These are phyloP conservation scores for Epithemia pelagica DNA, from an alignment of 108 stramenopile species.

Conservation along the genomic window DNA sequence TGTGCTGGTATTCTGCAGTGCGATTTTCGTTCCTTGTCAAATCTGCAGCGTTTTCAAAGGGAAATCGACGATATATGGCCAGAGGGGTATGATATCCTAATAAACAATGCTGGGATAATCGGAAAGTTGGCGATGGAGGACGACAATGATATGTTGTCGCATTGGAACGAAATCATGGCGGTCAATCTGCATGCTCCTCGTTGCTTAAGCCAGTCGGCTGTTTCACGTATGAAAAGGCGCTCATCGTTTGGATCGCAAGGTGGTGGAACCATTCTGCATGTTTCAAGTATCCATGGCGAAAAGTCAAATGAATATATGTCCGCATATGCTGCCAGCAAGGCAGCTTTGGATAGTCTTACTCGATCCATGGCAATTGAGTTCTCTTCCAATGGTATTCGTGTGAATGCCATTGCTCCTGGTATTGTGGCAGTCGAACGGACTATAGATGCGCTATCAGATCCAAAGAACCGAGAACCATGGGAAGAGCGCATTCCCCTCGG, in stretches of 20 bases:
- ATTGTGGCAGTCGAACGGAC: slow-evolving; percentile 63
- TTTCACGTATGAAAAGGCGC: slow-evolving; percentile 27
- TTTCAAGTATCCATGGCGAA: slow-evolving; percentile 51
- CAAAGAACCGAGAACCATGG: slow-evolving; percentile 33
- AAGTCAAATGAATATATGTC: slow-evolving; percentile 47
- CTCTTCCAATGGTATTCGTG: slow-evolving; percentile 45
- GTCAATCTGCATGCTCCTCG: slow-evolving; percentile 60
- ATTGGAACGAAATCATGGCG: slow-evolving; percentile 49
- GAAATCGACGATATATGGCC: slow-evolving; percentile 18
- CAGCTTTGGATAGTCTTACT: slow-evolving; percentile 52
- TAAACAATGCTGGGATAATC: slow-evolving; percentile 63
- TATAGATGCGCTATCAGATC: slow-evolving; percentile 21
- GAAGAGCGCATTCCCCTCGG: slow-evolving; percentile 32
- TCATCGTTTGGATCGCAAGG: not conserved
- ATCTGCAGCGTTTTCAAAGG: slow-evolving; percentile 29
- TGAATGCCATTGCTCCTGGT: slow-evolving; percentile 62
- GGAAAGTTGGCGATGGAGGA: slow-evolving; percentile 58
- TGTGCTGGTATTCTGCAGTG: slow-evolving; percentile 50
- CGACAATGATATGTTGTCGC: slow-evolving; percentile 36
- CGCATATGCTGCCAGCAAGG: slow-evolving; percentile 58
- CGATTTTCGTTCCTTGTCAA: slow-evolving; percentile 35
- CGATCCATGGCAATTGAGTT: slow-evolving; percentile 48
- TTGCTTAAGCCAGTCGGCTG: slow-evolving; percentile 35
- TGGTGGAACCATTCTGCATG: slow-evolving; percentile 45
- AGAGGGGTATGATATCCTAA: slow-evolving; percentile 38